Base-by-base conservation (phyloP, 2,329 filamentous ascomycete genomes). In the Triangularia setosa region DNA sequence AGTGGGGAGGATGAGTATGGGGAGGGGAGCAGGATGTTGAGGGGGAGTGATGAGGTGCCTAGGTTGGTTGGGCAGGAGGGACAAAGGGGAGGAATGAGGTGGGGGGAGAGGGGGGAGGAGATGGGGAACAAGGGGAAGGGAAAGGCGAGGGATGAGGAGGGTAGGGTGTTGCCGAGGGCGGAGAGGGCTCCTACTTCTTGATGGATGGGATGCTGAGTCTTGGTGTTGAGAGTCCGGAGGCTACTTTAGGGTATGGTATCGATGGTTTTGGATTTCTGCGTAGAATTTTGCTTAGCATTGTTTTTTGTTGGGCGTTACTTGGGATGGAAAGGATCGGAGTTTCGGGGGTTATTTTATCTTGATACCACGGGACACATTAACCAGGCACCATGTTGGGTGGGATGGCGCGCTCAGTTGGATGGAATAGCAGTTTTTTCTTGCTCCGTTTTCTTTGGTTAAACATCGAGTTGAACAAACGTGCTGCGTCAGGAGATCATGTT, bases 91-190 rank as follows among this genome's bases (percentile, higher is more conserved):
- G n/a, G 54, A 81, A 79, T 77, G 75, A 80, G 81, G 79, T 60
- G 81, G 75, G 28, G 72, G 72, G 21, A 77, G 77, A 11, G 75
- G 75, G 6, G 78, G 70, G 54, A 76, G 77, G 9, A 83, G 81
- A 65, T 2, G 3, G 3, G 7, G n/a, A 21, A 0, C 12, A 48
- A 48, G 40, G 79, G 80, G 2, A 81, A 81, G 66, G 73, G 71
- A 3, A 77, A 80, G 65, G 76, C 75, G 9, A 77, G 80, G 63
- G 85, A 87, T 69, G 76, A 79, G 0, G 80, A 80, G 18, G 84
- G 85, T 44, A 77, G 84, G 61, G 72, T 75, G 48, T 73, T 87
- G 24, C 84, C 84, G 7, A 75, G 80, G 23, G 76, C 84, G 1
- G 84, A 87, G 71, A 79, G 79, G 68, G 83, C 83, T 14, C 83